Conservation (phyloP, 2,329 filamentous ascomycete species). For the Cadophora gregata region DNA sequence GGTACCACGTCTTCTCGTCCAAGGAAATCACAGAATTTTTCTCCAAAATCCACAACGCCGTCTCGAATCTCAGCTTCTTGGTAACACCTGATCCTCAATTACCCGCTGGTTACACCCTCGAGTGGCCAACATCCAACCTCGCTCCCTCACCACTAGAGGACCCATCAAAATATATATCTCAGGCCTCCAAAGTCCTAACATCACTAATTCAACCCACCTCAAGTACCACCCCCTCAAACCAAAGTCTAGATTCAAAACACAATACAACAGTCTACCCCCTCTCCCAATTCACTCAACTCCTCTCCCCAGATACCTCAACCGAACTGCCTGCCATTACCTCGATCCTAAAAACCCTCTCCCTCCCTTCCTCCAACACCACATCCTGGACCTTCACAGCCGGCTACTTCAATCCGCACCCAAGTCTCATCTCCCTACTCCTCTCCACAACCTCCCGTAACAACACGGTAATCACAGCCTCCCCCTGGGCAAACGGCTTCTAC, state of each 20-base stretch:
- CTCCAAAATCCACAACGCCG: constrained; percentile 73
- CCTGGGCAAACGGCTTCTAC: constrained; percentile 95
- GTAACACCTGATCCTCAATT: constrained; percentile 66
- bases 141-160: constrained; percentile 76
- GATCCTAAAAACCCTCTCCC: constrained; percentile 72
- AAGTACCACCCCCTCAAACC: constrained; percentile 15
- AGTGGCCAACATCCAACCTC: constrained; percentile 79
- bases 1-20: constrained; percentile 90
- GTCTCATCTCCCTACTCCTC: constrained; percentile 80
- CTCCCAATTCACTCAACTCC: constrained; percentile 84
- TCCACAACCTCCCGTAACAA: constrained; percentile 72
- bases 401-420: constrained; percentile 96
- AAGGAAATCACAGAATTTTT: constrained; percentile 84
- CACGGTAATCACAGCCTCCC: constrained; percentile 89
- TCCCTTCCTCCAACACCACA: constrained; percentile 67
- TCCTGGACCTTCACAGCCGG: constrained; percentile 97
- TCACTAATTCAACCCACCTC: constrained; percentile 61
- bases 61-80: constrained; percentile 82
- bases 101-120: constrained; percentile 62
- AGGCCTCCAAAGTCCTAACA: constrained; percentile 70
- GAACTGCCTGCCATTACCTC: constrained; percentile 83
- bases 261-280: constrained; percentile 85
- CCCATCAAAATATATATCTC: constrained; percentile 70
- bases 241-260: constrained; percentile 25
- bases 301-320: constrained; percentile 81